Base-by-base conservation (phyloP, 2,329 filamentous ascomycete species). In the Fusarium sp. region DNA sequence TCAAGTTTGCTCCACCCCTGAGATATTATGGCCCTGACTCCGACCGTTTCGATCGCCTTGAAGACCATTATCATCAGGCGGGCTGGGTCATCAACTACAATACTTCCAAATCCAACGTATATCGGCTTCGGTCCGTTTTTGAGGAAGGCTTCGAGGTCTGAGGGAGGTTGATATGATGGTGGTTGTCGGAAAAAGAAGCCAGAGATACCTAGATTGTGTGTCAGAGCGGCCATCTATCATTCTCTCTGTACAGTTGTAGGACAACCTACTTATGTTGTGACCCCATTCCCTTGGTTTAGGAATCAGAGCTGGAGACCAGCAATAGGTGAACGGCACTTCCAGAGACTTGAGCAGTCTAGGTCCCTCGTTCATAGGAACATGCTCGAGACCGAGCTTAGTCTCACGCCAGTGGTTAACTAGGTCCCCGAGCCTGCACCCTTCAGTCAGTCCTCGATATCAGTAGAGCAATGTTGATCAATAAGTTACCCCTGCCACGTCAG, bases 401-500 rank as follows among this genome's bases (percentile, higher is more conserved):
- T 89, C 86, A 53, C 93, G 87, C 76, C 95, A 94, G 16, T 89
- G 85, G 77, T 96, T 96, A 71, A 95, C 89, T 22, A 96, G 83
- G 78, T 95, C 93, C 1, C 93, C 93, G 0, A 96, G 85, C 0
- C 53, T 57, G 29, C 5, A 29, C 51, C 38, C n/a, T 10, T 22
- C n/a, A 22, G 31, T 56, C n/a, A 56, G 51, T 36, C 12, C 8
- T 35, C 31, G n/a, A 14, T 20, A 17, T n/a, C 29, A 29, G 7
- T 9, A 5, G 51, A 9, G 4, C n/a, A 16, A 22, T 46, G 17
- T 36, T 36, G 31, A 56, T 17, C 31, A 16, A 9, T 27, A 6
- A 11, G 5, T 57, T 57, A 57, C 53, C 95, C 95, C 81, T 98
- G 94, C 94, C 94, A 98, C 1, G 94, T 92, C 88, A 95, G 93